A percentile compares a stretch with the other conserved stretches of the same genome.
phyloP scores from a whole-genome alignment of 306 rosid species.

The Urtica urens region DNA sequence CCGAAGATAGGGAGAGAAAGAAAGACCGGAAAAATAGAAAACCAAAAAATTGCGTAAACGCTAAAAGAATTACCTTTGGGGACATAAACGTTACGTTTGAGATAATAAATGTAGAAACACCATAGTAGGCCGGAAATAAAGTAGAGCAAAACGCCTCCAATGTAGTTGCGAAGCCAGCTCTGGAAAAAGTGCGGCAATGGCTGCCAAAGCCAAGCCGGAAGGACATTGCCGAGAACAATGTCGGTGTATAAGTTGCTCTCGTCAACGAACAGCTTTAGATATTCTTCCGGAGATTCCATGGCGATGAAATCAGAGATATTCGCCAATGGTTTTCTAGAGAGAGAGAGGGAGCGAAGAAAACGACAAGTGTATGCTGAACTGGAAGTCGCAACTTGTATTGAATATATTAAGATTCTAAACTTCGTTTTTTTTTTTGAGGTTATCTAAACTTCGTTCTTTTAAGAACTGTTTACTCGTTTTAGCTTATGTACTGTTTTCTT shows the following conservation, averaged over 20 bases:
- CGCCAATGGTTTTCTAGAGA: neutral
- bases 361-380: neutral
- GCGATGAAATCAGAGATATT: neutral
- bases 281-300: conserved; percentile 11
- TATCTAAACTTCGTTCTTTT: neutral
- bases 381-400: neutral
- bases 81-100: conserved; percentile 55
- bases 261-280: conserved; percentile 36
- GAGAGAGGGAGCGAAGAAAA: neutral
- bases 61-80: conserved; percentile 90
- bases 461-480: neutral
- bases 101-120: conserved; percentile 65
- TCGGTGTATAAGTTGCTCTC: conserved; percentile 59
- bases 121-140: conserved; percentile 56
- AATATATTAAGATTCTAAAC: neutral
- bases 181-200: conserved; percentile 65
- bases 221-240: conserved; percentile 42
- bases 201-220: conserved; percentile 35
- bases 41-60: too few species aligned
- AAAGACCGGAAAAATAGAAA: too few species aligned
- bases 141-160: conserved; percentile 58
- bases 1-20: too few species aligned
- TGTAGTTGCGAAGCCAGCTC: conserved; percentile 77
- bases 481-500: too few species aligned
- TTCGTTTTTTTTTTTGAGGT: neutral